Base-by-base conservation (phyloP, 257 asterid species). In the Solanum sitiens region DNA sequence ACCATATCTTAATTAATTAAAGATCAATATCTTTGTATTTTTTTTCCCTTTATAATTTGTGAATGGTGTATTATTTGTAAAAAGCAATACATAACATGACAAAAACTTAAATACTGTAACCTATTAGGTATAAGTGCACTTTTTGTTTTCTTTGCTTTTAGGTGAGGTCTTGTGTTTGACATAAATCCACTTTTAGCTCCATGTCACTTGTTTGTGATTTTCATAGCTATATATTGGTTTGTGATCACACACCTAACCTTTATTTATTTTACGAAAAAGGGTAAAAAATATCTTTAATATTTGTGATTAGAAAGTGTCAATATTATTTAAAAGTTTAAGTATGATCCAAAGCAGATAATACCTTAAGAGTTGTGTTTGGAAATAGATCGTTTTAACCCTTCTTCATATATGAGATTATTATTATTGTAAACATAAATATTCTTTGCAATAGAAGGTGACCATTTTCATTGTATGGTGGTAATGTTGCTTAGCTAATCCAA, bases 1-100 rank as follows among this genome's bases (percentile, higher is more conserved):
- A 72, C 89, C 86, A 86, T 68, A 30, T 89, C 87, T 83, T 59
- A 68, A 86, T 88, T 86, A 23, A 56, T n/a, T 63, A 70, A 65
- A 7, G 25, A 84, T 39, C 61, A 23, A 14, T 37, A n/a, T 35
- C 75, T 42, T 84, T 84, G 61, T 65, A 83, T n/a, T 65, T 40
- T 65, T 0, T 7, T 7, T 23, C 6, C 76, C 11, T 35, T 74
- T 35, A 63, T 23, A 67, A 25, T 6, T 30, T 20, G 15, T 20
- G 42, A 6, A 5, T 56, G 33, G 21, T 83, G 75, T 56, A 16
- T 35, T 37, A 40, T 23, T 33, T 37, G 76, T 67, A 84, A 84
- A 27, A 63, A 84, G 23, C 61, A 40, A 59, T 73, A 32, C n/a
- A 20, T 12, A 5, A 67, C 33, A 21, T 53, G 86, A 79, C 79